These are phyloP conservation scores for Catharanthus roseus DNA, from an alignment of 257 asterid species.

Conservation along the genomic window DNA sequence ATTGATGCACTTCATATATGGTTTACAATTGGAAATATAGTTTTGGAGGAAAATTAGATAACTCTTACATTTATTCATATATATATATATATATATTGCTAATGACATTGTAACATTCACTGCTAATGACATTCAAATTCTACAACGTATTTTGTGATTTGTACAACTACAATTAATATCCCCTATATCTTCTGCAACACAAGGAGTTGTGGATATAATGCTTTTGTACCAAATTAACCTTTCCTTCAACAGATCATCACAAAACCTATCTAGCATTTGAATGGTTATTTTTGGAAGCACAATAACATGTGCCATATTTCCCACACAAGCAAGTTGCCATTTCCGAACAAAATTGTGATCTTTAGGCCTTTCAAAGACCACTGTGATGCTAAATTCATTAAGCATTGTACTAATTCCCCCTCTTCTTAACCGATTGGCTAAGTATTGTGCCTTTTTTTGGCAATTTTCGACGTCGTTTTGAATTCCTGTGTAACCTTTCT, in stretches of 20 bases:
- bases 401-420: slow-evolving; percentile 22
- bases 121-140: too few relatives aligned
- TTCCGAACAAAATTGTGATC: slow-evolving; percentile 18
- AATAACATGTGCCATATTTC: slow-evolving; percentile 26
- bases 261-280: slow-evolving; percentile 15
- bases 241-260: slow-evolving; percentile 24
- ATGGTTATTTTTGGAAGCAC: slow-evolving; percentile 21
- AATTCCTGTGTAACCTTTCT: slow-evolving; percentile 18
- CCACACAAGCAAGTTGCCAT: slow-evolving; percentile 29
- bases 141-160: too few relatives aligned
- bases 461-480: slow-evolving; percentile 15
- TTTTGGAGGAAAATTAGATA: too few relatives aligned
- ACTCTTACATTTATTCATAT: too few relatives aligned
- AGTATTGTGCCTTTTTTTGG: slow-evolving; percentile 15
- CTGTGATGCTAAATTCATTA: slow-evolving; percentile 23
- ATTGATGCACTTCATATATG: too few relatives aligned
- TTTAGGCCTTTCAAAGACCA: slow-evolving; percentile 23
- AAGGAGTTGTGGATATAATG: slow-evolving; percentile 45
- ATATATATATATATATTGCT: too few relatives aligned
- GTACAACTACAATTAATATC: slow-evolving; percentile 26
- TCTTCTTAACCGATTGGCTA: slow-evolving; percentile 18
- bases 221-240: slow-evolving; percentile 54
- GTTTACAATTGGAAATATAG: too few relatives aligned
- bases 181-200: slow-evolving; percentile 72
- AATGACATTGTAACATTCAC: too few relatives aligned